Evolutionary conservation across 208 protist species (phyloP).

Genomic region (Phytomonas francai): DNA sequence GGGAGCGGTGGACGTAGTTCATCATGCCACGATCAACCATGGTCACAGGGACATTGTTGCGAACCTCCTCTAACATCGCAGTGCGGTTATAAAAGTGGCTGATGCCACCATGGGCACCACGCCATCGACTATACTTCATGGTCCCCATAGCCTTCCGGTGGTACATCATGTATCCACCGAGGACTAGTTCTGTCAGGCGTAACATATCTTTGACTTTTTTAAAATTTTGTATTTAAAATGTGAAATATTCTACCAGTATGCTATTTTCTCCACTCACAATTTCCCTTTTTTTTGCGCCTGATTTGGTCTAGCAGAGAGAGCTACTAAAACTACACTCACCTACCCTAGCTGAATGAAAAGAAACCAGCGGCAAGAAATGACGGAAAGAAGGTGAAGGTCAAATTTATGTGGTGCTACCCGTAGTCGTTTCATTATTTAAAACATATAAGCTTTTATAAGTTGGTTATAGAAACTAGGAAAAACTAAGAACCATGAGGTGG

Average conservation of each 20-base stretch:
- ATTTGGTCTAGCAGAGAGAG: background rate
- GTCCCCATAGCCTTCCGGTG: constrained; percentile 81
- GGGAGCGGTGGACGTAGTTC: constrained; percentile 81
- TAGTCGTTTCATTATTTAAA: background rate
- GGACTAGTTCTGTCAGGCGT: constrained; percentile 23
- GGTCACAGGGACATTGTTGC: constrained; percentile 54
- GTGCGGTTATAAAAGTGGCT: constrained; percentile 86
- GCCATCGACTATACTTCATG: constrained; percentile 82
- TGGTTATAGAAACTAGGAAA: background rate
- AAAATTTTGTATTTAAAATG: constrained; percentile 6
- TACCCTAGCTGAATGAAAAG: background rate
- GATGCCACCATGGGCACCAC: constrained; percentile 59
- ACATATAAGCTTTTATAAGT: background rate
- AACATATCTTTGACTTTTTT: constrained; percentile 27
- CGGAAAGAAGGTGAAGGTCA: background rate
- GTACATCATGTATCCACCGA: constrained; percentile 86
- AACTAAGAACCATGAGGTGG: background rate
- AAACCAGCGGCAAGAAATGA: background rate
- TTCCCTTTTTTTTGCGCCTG: background rate
- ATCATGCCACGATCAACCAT: constrained; percentile 82
- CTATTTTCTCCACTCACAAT: background rate
- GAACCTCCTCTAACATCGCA: constrained; percentile 74
- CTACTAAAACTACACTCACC: background rate
- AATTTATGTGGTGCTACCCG: background rate
- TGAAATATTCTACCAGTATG: background rate